A percentile compares a stretch with the other conserved stretches of the same genome.
Conservation (phyloP, 208 protist species). For the Leishmania martiniquensis region DNA sequence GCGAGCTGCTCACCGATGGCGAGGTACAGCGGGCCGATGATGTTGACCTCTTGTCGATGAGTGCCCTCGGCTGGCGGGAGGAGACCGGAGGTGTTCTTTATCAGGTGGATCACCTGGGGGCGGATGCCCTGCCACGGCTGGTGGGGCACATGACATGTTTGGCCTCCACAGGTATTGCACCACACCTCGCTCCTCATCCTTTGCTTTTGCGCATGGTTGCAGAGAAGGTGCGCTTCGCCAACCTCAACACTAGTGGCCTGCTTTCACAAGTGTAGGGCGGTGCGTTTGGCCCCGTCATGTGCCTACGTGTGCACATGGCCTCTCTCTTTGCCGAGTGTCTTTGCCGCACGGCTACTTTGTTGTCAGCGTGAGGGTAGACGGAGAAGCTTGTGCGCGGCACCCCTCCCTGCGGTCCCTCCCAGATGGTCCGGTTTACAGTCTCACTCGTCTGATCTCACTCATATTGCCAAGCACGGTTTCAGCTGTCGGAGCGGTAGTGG, state of each 20-base stretch:
- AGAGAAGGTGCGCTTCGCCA: constrained; percentile 52
- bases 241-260: constrained; percentile 23
- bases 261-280: constrained; percentile 2
- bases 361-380: background rate
- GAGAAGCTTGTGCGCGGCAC: background rate
- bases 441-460: constrained; percentile 8
- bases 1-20: constrained; percentile 51
- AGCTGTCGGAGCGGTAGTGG: background rate
- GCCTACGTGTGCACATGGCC: background rate
- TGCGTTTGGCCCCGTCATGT: background rate
- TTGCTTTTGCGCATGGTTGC: constrained; percentile 52
- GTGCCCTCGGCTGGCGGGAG: constrained; percentile 63
- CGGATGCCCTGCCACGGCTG: constrained; percentile 37
- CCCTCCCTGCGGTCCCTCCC: background rate
- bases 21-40: constrained; percentile 48
- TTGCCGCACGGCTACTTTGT: background rate
- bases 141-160: constrained; percentile 42
- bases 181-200: constrained; percentile 62
- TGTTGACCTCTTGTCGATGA: constrained; percentile 60
- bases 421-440: constrained; percentile 3
- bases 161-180: constrained; percentile 30
- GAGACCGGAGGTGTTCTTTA: constrained; percentile 65
- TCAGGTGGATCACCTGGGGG: constrained; percentile 40
- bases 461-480: background rate
- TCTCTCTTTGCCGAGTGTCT: background rate